A percentile compares a stretch with the other conserved stretches of the same genome.
phyloP scores from a whole-genome alignment of 1,284 basidiomycete genomes.

The Ceratorhiza oryzae-sativae region DNA sequence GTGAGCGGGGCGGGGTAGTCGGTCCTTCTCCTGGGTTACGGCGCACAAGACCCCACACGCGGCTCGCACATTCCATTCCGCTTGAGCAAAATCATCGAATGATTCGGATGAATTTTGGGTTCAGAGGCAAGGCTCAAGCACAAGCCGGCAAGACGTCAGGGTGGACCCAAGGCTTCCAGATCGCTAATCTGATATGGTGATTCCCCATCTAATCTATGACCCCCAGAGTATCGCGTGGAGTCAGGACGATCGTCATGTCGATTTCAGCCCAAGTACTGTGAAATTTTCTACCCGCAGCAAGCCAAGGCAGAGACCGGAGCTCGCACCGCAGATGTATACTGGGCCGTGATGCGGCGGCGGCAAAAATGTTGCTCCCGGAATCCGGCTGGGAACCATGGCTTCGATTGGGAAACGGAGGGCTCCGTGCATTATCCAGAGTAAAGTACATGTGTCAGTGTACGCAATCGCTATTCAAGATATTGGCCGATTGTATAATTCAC shows the following conservation, averaged over 20 bases:
- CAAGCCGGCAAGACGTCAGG: neutral
- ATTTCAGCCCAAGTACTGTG: neutral
- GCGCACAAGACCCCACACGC: neutral
- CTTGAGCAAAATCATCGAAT: slow-evolving; percentile 1
- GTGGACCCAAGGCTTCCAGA: slow-evolving; percentile 15
- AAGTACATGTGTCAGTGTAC: neutral
- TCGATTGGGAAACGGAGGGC: neutral
- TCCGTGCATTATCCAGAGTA: neutral
- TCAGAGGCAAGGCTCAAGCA: slow-evolving; percentile 13
- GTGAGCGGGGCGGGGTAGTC: slow-evolving; percentile 14
- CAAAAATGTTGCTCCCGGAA: neutral
- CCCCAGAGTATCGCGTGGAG: slow-evolving; percentile 31
- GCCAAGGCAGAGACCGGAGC: slow-evolving; percentile 3
- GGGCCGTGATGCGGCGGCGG: slow-evolving; percentile 1
- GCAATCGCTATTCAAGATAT: neutral
- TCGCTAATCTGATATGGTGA: slow-evolving; percentile 28
- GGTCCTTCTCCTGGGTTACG: neutral
- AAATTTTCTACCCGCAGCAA: slow-evolving; percentile 14
- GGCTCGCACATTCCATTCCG: neutral
- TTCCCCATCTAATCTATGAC: neutral
- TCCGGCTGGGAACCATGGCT: neutral
- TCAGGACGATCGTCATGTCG: neutral
- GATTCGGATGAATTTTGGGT: slow-evolving; percentile 10
- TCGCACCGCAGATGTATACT: slow-evolving; percentile 13
- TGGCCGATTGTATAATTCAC: neutral